Conservation (phyloP, 495 filamentous ascomycete genomes). For the Geopyxis carbonaria region DNA sequence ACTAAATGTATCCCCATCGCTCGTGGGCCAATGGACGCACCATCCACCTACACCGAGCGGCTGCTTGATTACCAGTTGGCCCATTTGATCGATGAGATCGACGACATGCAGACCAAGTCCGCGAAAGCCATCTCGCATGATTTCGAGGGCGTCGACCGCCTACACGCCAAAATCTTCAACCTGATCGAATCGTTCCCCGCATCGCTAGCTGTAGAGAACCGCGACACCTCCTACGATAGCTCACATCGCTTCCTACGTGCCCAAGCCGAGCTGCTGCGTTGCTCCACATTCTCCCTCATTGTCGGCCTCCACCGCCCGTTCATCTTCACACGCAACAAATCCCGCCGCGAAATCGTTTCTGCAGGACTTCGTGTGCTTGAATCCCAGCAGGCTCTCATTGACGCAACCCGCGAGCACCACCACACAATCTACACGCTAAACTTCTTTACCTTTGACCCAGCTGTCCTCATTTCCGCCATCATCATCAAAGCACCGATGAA, state of each 20-base stretch:
- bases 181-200: slow-evolving; percentile 34
- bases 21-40: slow-evolving; percentile 25
- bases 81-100: slow-evolving; percentile 21
- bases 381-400: slow-evolving; percentile 36
- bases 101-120: slow-evolving; percentile 18
- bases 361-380: slow-evolving; percentile 39
- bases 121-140: slow-evolving; percentile 24
- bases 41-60: slow-evolving; percentile 25
- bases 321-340: slow-evolving; percentile 39
- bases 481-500: slow-evolving; percentile 19
- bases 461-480: slow-evolving; percentile 42
- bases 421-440: slow-evolving; percentile 33
- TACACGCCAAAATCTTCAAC: slow-evolving; percentile 35
- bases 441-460: slow-evolving; percentile 39
- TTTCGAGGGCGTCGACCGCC: slow-evolving; percentile 35
- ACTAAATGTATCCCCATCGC: slow-evolving; percentile 23
- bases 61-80: slow-evolving; percentile 24
- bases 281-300: slow-evolving; percentile 35
- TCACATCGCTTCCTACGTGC: slow-evolving; percentile 36
- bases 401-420: slow-evolving; percentile 32
- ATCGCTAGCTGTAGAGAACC: slow-evolving; percentile 35
- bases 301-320: slow-evolving; percentile 47
- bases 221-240: slow-evolving; percentile 38
- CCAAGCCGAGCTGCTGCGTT: slow-evolving; percentile 32
- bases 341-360: slow-evolving; percentile 35